phyloP scores from a whole-genome alignment of 164 flowering plant genomes.

The Vitis amurensis region DNA sequence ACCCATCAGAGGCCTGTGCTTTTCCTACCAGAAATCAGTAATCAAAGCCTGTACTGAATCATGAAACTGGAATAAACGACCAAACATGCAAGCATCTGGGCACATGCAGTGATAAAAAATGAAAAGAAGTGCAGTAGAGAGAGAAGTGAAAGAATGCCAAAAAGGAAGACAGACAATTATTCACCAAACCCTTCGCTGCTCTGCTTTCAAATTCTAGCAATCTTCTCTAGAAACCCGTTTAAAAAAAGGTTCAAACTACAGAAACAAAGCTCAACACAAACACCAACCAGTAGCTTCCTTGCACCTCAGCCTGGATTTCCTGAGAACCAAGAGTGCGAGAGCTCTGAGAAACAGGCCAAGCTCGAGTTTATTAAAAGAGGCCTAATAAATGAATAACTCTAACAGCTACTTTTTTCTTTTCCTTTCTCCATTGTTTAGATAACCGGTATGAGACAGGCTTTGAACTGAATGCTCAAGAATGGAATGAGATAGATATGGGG shows the following conservation, averaged over 20 bases:
- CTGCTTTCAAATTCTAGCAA: neutral
- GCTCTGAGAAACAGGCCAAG: neutral
- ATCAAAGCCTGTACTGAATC: too few species aligned
- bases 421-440: conserved; percentile 10
- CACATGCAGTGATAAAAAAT: too few species aligned
- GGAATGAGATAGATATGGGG: neutral
- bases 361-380: neutral
- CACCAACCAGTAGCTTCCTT: too few species aligned
- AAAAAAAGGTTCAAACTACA: neutral
- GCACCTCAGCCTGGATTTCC: too few species aligned
- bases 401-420: neutral
- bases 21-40: too few species aligned
- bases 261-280: neutral
- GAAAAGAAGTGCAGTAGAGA: too few species aligned
- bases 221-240: neutral
- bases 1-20: too few species aligned
- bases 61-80: too few species aligned
- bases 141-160: neutral
- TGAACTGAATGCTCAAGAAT: conserved; percentile 1
- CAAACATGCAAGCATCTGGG: too few species aligned
- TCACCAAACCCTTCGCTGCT: neutral
- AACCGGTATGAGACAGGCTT: conserved; percentile 6
- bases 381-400: neutral
- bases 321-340: too few species aligned
- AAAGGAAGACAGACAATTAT: neutral